Evolutionary conservation across 805 yeast species (phyloP).

Genomic region (Suhomyces faveliae): DNA sequence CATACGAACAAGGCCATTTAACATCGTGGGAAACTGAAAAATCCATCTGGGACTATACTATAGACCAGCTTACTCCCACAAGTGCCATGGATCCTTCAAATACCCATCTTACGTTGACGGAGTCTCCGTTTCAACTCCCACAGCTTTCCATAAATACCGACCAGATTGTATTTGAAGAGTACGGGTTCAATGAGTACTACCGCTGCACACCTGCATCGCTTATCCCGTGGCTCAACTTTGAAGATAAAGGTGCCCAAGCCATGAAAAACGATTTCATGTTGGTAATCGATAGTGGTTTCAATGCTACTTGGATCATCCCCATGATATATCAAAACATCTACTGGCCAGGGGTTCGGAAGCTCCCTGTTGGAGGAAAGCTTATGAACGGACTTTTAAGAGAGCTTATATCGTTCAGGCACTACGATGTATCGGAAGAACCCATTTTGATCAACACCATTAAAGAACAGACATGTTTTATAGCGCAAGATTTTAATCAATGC

Average conservation of each 20-base stretch:
- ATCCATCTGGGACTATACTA: slow-evolving; percentile 84
- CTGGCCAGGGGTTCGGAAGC: slow-evolving; percentile 71
- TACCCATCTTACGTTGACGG: slow-evolving; percentile 67
- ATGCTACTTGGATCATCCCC: slow-evolving; percentile 84
- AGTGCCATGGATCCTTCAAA: slow-evolving; percentile 43
- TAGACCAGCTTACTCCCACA: slow-evolving; percentile 42
- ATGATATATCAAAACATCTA: slow-evolving; percentile 73
- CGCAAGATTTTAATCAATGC: slow-evolving; percentile 52
- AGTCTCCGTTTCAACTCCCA: slow-evolving; percentile 79
- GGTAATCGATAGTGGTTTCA: slow-evolving; percentile 86
- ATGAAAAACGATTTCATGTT: slow-evolving; percentile 59
- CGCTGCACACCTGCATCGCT: slow-evolving; percentile 62
- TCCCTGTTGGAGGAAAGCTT: slow-evolving; percentile 85
- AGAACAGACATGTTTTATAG: slow-evolving; percentile 72
- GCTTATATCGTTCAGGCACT: slow-evolving; percentile 83
- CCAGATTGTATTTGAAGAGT: slow-evolving; percentile 92
- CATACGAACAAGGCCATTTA: slow-evolving; percentile 85
- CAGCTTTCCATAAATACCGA: slow-evolving; percentile 81
- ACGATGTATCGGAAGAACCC: slow-evolving; percentile 91
- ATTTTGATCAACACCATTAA: slow-evolving; percentile 80
- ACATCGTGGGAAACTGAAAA: slow-evolving; percentile 90
- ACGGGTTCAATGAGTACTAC: slow-evolving; percentile 69
- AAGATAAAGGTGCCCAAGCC: slow-evolving; percentile 3
- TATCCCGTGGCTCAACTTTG: slow-evolving; percentile 53
- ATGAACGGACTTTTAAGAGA: slow-evolving; percentile 83